These are phyloP conservation scores for Lachnellula arida DNA, from an alignment of 2,329 filamentous ascomycete species.

Conservation along the genomic window DNA sequence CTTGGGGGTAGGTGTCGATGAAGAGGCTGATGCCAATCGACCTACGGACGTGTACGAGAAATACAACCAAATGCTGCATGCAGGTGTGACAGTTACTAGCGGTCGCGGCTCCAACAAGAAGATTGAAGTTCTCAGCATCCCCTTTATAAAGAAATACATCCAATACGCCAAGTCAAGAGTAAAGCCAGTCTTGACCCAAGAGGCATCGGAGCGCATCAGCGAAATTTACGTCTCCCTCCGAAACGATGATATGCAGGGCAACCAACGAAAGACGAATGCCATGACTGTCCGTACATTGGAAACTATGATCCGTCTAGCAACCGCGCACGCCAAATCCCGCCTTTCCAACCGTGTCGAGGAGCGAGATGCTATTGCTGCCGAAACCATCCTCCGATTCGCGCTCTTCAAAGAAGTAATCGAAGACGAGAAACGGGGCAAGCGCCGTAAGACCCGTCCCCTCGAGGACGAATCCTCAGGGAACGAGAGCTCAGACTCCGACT, in stretches of 20 bases:
- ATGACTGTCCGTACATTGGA: slow-evolving; percentile 97
- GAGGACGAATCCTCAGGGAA: slow-evolving; percentile 56
- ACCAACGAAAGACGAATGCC: slow-evolving; percentile 87
- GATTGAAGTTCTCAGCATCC: slow-evolving; percentile 86
- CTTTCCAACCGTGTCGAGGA: slow-evolving; percentile 86
- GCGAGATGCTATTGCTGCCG: slow-evolving; percentile 80
- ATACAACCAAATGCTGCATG: slow-evolving; percentile 92
- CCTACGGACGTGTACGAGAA: slow-evolving; percentile 93
- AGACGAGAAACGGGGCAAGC: slow-evolving; percentile 75
- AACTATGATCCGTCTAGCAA: slow-evolving; percentile 95
- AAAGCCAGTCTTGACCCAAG: slow-evolving; percentile 85
- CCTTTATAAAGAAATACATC: slow-evolving; percentile 99
- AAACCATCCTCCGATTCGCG: slow-evolving; percentile 86
- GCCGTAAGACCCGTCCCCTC: slow-evolving; percentile 63
- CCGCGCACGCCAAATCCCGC: slow-evolving; percentile 89
- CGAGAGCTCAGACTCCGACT: slow-evolving; percentile 50
- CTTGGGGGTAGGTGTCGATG: slow-evolving; percentile 81
- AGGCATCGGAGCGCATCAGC: slow-evolving; percentile 86
- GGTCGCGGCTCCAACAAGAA: slow-evolving; percentile 71
- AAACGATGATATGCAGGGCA: slow-evolving; percentile 93
- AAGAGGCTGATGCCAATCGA: slow-evolving; percentile 64
- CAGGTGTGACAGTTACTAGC: slow-evolving; percentile 74
- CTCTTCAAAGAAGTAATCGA: slow-evolving; percentile 93
- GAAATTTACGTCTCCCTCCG: slow-evolving; percentile 86
- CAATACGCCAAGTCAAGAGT: slow-evolving; percentile 93